Evolutionary conservation across 1,284 basidiomycete genomes (phyloP), one percentile per base, ranked within the genome.

Genomic region (Irpex sp.): DNA sequence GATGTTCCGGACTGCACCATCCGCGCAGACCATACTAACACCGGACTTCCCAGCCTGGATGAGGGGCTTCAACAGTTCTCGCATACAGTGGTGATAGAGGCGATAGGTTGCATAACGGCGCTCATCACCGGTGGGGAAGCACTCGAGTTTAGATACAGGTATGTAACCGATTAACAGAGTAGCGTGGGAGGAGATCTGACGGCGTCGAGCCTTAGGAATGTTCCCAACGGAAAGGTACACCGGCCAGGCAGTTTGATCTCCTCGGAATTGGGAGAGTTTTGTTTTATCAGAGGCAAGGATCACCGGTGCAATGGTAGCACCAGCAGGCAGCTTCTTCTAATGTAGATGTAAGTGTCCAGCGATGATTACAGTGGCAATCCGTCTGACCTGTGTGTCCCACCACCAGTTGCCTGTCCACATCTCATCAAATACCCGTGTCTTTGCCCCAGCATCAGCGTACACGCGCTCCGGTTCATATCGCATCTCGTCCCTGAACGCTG

Each of bases 71-170:
- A 73, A 55, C 6, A 74, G 58, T 0, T n/a, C 47, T 0, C n/a
- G 15, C 73, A 74, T 74, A 63, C 70, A 74, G 13, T 67, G 47
- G 54, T 75, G 73, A 58, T 72, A 75, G 9, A 74, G 68, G 3
- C 68, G 65, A 21, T 71, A 66, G n/a, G 60, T 51, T 2, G 62
- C 66, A 5, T 55, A 50, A n/a, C 43, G n/a, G n/a, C 43, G 43
- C 9, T 11, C n/a, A 46, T 46, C 43, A 13, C 43, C 43, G n/a
- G 9, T 13, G 0, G 63, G 57, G 58, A 68, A 68, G 61, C 62
- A 66, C 4, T 66, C 65, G 8, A 71, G 65, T 37, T 71, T 71
- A 1, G 66, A 49, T 1, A 68, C 64, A 3, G 70, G 70, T 37
- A 74, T 58, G 65, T 75, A 74, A 9, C 72, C 72, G 5, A 75